Evolutionary conservation across 768 basidiomycete species (phyloP), one percentile per base, ranked within the genome.

Genomic region (Fomitopsis pulvina): DNA sequence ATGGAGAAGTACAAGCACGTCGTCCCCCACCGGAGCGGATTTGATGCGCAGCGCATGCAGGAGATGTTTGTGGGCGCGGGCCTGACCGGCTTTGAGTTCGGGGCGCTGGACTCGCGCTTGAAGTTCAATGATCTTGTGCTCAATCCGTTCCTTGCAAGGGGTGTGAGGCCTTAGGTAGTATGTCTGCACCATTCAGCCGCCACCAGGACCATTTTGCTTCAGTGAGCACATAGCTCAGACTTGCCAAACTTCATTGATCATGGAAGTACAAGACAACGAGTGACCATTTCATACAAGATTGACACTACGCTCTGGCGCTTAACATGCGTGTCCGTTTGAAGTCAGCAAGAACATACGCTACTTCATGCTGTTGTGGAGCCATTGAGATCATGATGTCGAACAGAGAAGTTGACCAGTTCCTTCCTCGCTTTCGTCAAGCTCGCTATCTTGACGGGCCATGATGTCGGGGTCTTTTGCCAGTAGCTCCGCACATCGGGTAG

Each of bases 1-100:
- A 65, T 65, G 1, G 54, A 66, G 12, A 45, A 66, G 0, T 55
- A 53, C n/a, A 62, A 63, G n/a, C 70, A 77, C 51, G 59, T 77
- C 24, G 80, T 86, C 28, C 63, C 79, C 34, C 80, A 86, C 52
- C 68, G 57, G 34, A 65, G 65, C 32, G 87, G 85, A 0, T 75
- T 87, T 37, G 59, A 63, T 4, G 73, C 79, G 56, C 66, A 57
- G 1, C 73, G 73, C 8, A 76, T 87, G 32, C 68, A 68, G 20
- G 56, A 55, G 18, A 64, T 71, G 2, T 87, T 85, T 51, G 76
- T 74, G 32, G 65, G 58, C 0, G 83, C 79, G 2, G 80, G 79
- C 3, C 61, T 89, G 51, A 60, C 57, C 21, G 68, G 71, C 14
- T 67, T 79, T 47, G 61, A 62, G 27, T 16, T 37, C 14, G 6